Conservation (phyloP, 148 eudicot genomes). For the Rhododendron mucronatum region DNA sequence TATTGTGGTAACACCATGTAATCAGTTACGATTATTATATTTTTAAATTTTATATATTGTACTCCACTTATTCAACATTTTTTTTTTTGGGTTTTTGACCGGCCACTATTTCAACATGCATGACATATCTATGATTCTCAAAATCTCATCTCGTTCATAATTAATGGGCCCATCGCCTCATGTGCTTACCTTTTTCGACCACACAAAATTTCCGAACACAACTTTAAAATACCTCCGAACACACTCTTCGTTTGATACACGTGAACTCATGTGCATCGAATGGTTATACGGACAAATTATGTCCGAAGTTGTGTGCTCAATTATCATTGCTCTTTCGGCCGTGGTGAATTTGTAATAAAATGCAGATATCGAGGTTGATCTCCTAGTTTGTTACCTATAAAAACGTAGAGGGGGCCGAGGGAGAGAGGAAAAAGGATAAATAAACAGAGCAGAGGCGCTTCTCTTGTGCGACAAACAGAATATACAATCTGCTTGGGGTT, state of each 20-base stretch:
- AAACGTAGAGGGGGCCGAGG: neutral
- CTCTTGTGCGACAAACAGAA: neutral
- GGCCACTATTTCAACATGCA: too few species aligned
- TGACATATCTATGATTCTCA: neutral
- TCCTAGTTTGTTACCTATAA: neutral
- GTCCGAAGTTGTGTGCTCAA: too few species aligned
- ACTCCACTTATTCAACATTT: too few species aligned
- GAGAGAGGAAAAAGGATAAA: neutral
- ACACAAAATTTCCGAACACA: too few species aligned
- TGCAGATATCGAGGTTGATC: neutral
- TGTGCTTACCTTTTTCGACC: neutral
- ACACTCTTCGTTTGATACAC: too few species aligned
- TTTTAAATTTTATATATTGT: too few species aligned
- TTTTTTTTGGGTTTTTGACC: too few species aligned
- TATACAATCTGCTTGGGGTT: neutral
- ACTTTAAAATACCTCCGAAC: too few species aligned
- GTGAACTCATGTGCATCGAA: too few species aligned
- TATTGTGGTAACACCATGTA: too few species aligned
- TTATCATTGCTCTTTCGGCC: neutral
- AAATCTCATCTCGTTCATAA: neutral
- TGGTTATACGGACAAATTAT: too few species aligned
- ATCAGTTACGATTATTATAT: too few species aligned
- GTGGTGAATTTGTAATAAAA: neutral
- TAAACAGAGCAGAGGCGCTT: neutral
- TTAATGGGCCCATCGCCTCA: neutral